Base-by-base conservation (phyloP, 805 yeast genomes). In the Kodamaea fukazawae region DNA sequence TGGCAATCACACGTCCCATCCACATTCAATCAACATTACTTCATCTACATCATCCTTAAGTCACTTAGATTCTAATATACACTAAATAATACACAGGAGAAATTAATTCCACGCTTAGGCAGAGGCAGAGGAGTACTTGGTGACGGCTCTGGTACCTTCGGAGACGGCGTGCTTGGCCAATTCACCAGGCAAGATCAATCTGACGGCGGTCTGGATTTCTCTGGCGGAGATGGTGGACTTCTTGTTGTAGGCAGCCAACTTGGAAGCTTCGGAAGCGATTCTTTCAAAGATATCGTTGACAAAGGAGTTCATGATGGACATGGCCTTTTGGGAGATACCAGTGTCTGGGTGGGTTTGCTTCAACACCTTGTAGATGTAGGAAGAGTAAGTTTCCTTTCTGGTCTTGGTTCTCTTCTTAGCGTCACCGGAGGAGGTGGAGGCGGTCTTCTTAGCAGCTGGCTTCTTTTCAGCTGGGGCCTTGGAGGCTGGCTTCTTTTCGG, bases 131-230 rank as follows among this genome's bases (percentile, higher is more conserved):
- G 66, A 61, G 61, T 61, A 61, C 60, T 61, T 61, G 48, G 66
- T 61, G 44, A 61, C 65, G 52, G 66, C 64, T 60, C 66, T 61
- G 44, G 66, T 61, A 57, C 66, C 66, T 51, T 61, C 66, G 34
- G 66, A 60, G 47, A 61, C 66, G 40, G 66, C 66, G 57, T 61
- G 66, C 63, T 61, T 61, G 38, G 66, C 66, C 55, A 61, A 61
- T 51, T 61, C 66, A 57, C 66, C 66, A 30, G 66, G 66, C 56
- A 61, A 60, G 57, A 61, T 61, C 58, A 61, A 60, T 58, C 65
- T 60, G 35, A 61, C 66, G 31, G 66, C 64, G 36, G 66, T 61
- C 47, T 61, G 66, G 51, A 61, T 61, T 45, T 61, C 66, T 60
- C 66, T 60, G 40, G 66, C 65, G 31, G 66, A 61, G 41, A 61